A percentile compares a stretch with the other conserved stretches of the same genome.
phyloP scores from a whole-genome alignment of 169 alveolate species.

The Cryptosporidium sp. region DNA sequence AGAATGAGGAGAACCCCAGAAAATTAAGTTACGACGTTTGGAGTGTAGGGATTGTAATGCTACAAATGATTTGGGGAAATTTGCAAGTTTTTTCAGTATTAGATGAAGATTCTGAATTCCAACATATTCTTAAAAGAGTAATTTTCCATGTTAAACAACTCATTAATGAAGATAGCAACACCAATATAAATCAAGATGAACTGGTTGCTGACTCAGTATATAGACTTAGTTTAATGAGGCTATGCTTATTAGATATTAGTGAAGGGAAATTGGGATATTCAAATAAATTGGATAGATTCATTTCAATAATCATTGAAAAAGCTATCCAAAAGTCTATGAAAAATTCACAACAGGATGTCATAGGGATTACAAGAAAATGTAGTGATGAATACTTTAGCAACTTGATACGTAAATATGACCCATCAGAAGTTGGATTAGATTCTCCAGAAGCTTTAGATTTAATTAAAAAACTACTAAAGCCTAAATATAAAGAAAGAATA shows the following conservation, averaged over 20 bases:
- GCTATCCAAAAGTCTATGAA: background rate
- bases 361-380: slow-evolving; percentile 41
- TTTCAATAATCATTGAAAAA: slow-evolving; percentile 11
- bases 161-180: background rate
- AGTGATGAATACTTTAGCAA: slow-evolving; percentile 4
- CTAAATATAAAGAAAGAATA: slow-evolving; percentile 53
- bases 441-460: slow-evolving; percentile 17
- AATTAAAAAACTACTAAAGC: slow-evolving; percentile 25
- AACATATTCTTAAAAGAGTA: slow-evolving; percentile 19
- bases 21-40: slow-evolving; percentile 39
- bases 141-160: slow-evolving; percentile 18
- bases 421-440: slow-evolving; percentile 45
- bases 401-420: slow-evolving; percentile 41
- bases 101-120: slow-evolving; percentile 68
- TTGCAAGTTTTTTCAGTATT: slow-evolving; percentile 51
- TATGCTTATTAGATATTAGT: slow-evolving; percentile 19
- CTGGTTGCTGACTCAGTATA: slow-evolving; percentile 27
- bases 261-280: slow-evolving; percentile 15
- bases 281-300: slow-evolving; percentile 7
- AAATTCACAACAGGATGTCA: slow-evolving; percentile 19
- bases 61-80: slow-evolving; percentile 69
- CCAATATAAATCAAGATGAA: background rate
- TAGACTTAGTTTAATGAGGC: slow-evolving; percentile 68
- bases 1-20: background rate
- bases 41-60: slow-evolving; percentile 62